Base-by-base conservation (phyloP, 306 rosid species). In the Pyrus communis region DNA sequence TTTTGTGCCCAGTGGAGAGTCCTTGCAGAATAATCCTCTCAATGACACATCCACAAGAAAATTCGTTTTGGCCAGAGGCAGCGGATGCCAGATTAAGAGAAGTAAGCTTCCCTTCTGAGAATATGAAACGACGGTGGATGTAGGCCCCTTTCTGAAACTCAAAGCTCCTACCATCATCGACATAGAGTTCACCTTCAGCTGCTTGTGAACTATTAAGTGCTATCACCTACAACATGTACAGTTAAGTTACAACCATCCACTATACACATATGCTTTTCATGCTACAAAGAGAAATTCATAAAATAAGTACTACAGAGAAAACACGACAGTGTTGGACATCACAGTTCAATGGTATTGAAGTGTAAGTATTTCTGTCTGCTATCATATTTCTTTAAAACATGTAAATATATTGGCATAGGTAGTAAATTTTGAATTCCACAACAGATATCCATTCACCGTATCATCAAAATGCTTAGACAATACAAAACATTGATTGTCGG, bases 101-200 rank as follows among this genome's bases (percentile, higher is more conserved):
- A 51, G 86, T 78, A 63, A 95, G 97, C 80, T 80, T 92, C 65
- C 92, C 93, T 17, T 82, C 83, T n/a, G 89, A 46, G 73, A 90
- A 92, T 70, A 89, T 65, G 75, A 95, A 95, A 31, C 88, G 97
- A 40, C 97, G 97, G 69, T 95, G 97, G 81, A 92, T 90, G 75
- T 87, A 95, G 79, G 87, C 89, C 19, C 99, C 99, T 38, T 88
- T 63, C 75, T 84, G 82, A 79, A 90, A 95, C 54, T 78, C 82
- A 23, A 90, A 95, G 87, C 96, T 95, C 79, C 81, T 89, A 25
- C 99, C 99, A 38, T 95, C 97, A 64, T 95, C 99, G 27, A 89
- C 73, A 46, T 92, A 95, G 58, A 95, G 86, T 75, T 92, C 99
- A 54, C 99, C 99, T 80, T 95, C 99, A 7, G 99, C 99, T 81